Evolutionary conservation across 1,139 yeast species (phyloP).

Genomic region (Saccharomyces pastorianus): DNA sequence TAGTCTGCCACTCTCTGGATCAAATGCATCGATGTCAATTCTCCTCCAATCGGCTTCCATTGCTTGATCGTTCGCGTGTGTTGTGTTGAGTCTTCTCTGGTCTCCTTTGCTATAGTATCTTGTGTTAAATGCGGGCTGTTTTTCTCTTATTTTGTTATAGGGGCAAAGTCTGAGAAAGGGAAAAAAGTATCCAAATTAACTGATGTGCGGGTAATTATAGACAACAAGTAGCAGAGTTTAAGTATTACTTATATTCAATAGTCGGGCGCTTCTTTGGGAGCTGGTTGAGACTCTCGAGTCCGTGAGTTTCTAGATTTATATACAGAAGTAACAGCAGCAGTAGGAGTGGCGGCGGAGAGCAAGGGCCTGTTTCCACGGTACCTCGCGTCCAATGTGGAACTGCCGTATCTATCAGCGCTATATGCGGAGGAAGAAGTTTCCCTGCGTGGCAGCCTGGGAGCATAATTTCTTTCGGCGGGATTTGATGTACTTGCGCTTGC

Average conservation of each 20-base stretch:
- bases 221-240: not conserved
- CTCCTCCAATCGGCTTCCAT: constrained; percentile 50
- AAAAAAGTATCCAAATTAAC: not conserved
- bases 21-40: constrained; percentile 86
- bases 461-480: constrained; percentile 2
- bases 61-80: not conserved
- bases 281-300: not conserved
- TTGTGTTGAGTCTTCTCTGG: not conserved
- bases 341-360: not conserved
- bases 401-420: constrained; percentile 1
- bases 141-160: not conserved
- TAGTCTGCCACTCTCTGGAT: constrained; percentile 62
- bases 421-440: not conserved
- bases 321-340: not conserved
- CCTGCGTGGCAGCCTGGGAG: not conserved
- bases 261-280: not conserved
- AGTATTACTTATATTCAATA: not conserved
- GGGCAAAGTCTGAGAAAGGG: not conserved
- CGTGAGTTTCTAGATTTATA: not conserved
- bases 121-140: not conserved
- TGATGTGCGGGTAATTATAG: not conserved
- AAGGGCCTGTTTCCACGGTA: not conserved
- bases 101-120: not conserved
- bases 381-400: not conserved
- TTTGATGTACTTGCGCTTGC: not conserved